phyloP scores from a whole-genome alignment of 768 basidiomycete genomes.

The Tulasnella sp. region DNA sequence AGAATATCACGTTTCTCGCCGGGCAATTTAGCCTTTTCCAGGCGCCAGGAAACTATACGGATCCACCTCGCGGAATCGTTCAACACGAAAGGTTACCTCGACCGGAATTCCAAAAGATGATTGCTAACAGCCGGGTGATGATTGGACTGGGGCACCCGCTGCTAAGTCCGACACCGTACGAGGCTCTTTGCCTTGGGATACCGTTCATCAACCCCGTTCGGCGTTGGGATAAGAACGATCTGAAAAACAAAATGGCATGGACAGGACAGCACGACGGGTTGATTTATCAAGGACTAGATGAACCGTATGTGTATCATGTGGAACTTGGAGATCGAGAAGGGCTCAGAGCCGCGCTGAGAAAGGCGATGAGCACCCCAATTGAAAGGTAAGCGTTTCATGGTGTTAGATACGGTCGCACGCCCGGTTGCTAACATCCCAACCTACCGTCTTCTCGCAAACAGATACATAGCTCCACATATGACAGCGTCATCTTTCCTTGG shows the following conservation, averaged over 20 bases:
- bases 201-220: conserved; percentile 43
- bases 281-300: conserved; percentile 31
- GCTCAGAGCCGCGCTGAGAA: conserved; percentile 34
- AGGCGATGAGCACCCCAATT: conserved; percentile 38
- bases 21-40: background rate
- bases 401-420: background rate
- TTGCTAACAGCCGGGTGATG: conserved; percentile 32
- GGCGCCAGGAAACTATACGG: background rate
- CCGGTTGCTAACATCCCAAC: no score
- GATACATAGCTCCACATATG: conserved; percentile 35
- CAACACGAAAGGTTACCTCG: conserved; percentile 18
- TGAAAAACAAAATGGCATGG: conserved; percentile 40
- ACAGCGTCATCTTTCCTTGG: conserved; percentile 11
- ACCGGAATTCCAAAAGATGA: conserved; percentile 4
- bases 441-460: background rate
- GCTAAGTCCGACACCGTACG: conserved; percentile 35
- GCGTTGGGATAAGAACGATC: conserved; percentile 39
- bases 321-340: conserved; percentile 37
- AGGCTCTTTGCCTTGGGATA: conserved; percentile 38
- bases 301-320: conserved; percentile 42
- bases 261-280: conserved; percentile 40
- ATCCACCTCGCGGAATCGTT: background rate
- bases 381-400: conserved; percentile 35
- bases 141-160: conserved; percentile 35
- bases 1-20: background rate